Evolutionary conservation across 202 grass and related monocot species (phyloP).

Genomic region (Alloteropsis angusta): DNA sequence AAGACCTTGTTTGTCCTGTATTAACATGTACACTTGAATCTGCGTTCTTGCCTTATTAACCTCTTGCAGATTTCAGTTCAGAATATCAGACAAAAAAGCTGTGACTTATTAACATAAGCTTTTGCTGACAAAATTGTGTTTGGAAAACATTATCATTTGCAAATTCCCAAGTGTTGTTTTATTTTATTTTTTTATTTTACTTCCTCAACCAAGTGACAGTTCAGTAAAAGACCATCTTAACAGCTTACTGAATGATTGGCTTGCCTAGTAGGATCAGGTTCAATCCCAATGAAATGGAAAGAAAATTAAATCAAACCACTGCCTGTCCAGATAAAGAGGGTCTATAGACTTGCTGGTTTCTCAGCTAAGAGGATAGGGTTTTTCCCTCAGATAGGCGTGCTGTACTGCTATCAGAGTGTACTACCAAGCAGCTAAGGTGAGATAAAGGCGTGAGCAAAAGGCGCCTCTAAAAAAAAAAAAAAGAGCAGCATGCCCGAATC

Average conservation of each 20-base stretch:
- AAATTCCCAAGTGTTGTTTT: background rate
- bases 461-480: background rate
- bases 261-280: background rate
- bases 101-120: background rate
- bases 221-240: background rate
- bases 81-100: background rate
- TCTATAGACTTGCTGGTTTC: background rate
- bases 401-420: background rate
- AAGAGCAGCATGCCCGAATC: constrained; percentile 29
- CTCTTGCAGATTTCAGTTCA: background rate
- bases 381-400: background rate
- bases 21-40: constrained; percentile 12
- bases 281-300: background rate
- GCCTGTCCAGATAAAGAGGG: background rate
- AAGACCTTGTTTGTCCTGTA: constrained; percentile 24
- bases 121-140: background rate
- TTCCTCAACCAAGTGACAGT: background rate
- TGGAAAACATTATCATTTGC: background rate
- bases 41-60: background rate
- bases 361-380: background rate
- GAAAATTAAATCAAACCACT: background rate
- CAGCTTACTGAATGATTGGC: background rate
- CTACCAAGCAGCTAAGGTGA: constrained; percentile 18
- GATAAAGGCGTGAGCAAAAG: constrained; percentile 28
- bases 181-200: background rate